These are phyloP conservation scores for Ogataea nonfermentans DNA, from an alignment of 805 yeast genomes.

Conservation along the genomic window DNA sequence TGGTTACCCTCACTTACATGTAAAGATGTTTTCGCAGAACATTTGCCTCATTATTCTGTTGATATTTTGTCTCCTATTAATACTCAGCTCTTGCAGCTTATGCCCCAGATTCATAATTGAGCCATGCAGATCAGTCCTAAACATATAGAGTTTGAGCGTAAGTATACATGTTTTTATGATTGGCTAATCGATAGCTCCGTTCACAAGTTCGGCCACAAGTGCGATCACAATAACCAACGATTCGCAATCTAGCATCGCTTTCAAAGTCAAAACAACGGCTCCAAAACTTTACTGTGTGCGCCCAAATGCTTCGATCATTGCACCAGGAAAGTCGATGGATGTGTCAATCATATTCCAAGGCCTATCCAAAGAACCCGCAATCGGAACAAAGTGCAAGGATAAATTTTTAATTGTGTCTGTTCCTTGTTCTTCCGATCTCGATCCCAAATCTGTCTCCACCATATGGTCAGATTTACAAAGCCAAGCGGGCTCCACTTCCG, in stretches of 20 bases:
- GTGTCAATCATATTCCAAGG: constrained; percentile 88
- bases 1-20: constrained; percentile 13
- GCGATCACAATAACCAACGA: constrained; percentile 57
- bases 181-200: constrained; percentile 53
- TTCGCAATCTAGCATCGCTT: constrained; percentile 59
- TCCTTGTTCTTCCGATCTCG: constrained; percentile 63
- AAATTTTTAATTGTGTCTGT: constrained; percentile 87
- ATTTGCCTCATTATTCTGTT: constrained; percentile 14
- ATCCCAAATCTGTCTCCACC: constrained; percentile 57
- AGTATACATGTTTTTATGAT: constrained; percentile 34
- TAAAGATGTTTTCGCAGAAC: constrained; percentile 12
- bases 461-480: constrained; percentile 74
- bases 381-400: constrained; percentile 80
- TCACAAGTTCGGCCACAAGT: constrained; percentile 69
- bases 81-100: constrained; percentile 8
- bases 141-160: constrained; percentile 74
- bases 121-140: constrained; percentile 72
- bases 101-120: constrained; percentile 2
- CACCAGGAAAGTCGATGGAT: constrained; percentile 69
- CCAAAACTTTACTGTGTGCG: constrained; percentile 94
- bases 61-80: constrained; percentile 9
- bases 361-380: constrained; percentile 66
- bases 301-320: constrained; percentile 84
- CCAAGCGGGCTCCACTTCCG: constrained; percentile 38
- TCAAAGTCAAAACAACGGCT: constrained; percentile 97